A percentile compares a stretch with the other conserved stretches of the same genome.
These are phyloP conservation scores for Saturnispora ahearnii DNA, from an alignment of 805 yeast species.

Conservation along the genomic window DNA sequence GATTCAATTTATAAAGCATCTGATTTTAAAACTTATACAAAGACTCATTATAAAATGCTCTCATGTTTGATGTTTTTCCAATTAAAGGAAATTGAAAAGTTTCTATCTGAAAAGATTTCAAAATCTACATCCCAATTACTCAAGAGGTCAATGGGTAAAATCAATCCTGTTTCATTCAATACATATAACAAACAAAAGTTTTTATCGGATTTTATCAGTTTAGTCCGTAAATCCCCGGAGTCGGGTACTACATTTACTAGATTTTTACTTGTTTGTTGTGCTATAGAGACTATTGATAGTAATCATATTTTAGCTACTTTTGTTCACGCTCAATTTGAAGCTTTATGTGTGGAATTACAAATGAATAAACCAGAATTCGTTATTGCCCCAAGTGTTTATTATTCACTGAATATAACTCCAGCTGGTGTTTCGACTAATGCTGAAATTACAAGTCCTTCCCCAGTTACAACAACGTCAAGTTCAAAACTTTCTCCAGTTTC, in stretches of 20 bases:
- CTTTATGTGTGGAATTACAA: slow-evolving; percentile 22
- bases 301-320: slow-evolving; percentile 24
- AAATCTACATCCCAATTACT: slow-evolving; percentile 18
- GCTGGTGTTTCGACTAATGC: slow-evolving; percentile 10
- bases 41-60: slow-evolving; percentile 26
- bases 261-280: slow-evolving; percentile 28
- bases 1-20: slow-evolving; percentile 26
- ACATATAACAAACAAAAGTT: slow-evolving; percentile 21
- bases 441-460: not conserved
- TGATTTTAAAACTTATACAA: slow-evolving; percentile 24
- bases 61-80: slow-evolving; percentile 28
- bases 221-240: slow-evolving; percentile 18
- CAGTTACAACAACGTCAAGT: not conserved
- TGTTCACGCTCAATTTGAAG: slow-evolving; percentile 18
- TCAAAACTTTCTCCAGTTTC: not conserved
- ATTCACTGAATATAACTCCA: slow-evolving; percentile 5
- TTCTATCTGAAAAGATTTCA: slow-evolving; percentile 15
- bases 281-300: slow-evolving; percentile 21
- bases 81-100: slow-evolving; percentile 26
- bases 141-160: slow-evolving; percentile 17
- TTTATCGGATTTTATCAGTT: slow-evolving; percentile 18
- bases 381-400: not conserved
- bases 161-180: slow-evolving; percentile 11
- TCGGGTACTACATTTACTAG: slow-evolving; percentile 26
- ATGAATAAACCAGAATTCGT: slow-evolving; percentile 22